Conservation (phyloP, 352 stramenopile genomes). For the Phytophthora vignae region DNA sequence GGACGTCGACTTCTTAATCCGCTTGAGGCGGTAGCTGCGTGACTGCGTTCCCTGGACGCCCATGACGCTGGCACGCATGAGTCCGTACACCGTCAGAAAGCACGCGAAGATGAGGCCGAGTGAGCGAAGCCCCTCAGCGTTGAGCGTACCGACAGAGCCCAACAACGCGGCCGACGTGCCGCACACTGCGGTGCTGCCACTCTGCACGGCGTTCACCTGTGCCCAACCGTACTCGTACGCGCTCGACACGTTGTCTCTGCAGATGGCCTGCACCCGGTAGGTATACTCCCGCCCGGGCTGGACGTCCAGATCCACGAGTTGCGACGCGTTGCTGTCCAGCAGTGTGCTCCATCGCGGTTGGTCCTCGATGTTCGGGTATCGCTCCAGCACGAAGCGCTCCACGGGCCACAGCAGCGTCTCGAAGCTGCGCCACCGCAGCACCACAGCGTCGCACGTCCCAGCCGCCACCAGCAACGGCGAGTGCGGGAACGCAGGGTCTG, state of each 20-base stretch:
- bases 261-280: conserved; percentile 55
- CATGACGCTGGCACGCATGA: conserved; percentile 64
- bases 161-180: conserved; percentile 26
- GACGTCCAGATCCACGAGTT: conserved; percentile 44
- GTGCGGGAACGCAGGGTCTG: conserved; percentile 57
- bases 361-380: conserved; percentile 46
- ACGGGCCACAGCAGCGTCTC: conserved; percentile 53
- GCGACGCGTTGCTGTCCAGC: conserved; percentile 45
- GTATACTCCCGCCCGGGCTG: conserved; percentile 44
- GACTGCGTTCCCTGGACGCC: conserved; percentile 58
- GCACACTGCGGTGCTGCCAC: conserved; percentile 8
- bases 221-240: conserved; percentile 57
- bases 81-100: conserved; percentile 63
- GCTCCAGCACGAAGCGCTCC: conserved; percentile 52
- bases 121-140: conserved; percentile 48
- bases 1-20: conserved; percentile 56
- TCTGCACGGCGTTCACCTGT: conserved; percentile 13
- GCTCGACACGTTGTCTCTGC: conserved; percentile 45
- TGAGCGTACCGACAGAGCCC: conserved; percentile 25
- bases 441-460: conserved; percentile 47
- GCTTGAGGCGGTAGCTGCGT: conserved; percentile 55
- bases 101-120: conserved; percentile 61
- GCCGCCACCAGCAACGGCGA: conserved; percentile 53
- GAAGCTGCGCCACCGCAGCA: conserved; percentile 58
- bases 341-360: conserved; percentile 50